A percentile compares a stretch with the other conserved stretches of the same genome.
Conservation (phyloP, 257 asterid genomes). For the Ophiorrhiza pumila region DNA sequence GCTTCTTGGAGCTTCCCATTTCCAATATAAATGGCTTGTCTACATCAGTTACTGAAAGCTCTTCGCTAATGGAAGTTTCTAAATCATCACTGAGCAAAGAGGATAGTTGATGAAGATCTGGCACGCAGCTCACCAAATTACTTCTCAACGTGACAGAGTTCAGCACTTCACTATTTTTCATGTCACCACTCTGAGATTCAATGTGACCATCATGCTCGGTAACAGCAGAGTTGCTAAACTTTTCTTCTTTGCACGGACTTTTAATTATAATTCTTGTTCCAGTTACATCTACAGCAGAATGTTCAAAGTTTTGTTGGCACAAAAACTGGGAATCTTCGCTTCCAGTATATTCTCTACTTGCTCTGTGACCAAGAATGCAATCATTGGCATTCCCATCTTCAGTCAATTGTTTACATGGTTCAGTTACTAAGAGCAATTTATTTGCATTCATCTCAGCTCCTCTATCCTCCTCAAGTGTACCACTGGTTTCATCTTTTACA, state of each 20-base stretch:
- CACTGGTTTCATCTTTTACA: slow-evolving; percentile 17
- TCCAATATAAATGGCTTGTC: slow-evolving; percentile 22
- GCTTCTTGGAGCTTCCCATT: slow-evolving; percentile 27
- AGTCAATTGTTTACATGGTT: slow-evolving; percentile 22
- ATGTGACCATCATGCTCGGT: slow-evolving; percentile 27
- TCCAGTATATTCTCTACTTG: slow-evolving; percentile 27
- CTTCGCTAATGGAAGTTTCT: slow-evolving; percentile 29
- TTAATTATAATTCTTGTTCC: slow-evolving; percentile 26
- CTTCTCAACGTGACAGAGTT: slow-evolving; percentile 20
- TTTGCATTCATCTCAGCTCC: slow-evolving; percentile 32
- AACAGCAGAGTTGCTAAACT: slow-evolving; percentile 15
- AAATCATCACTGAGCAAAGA: slow-evolving; percentile 24
- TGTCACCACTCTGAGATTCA: slow-evolving; percentile 24
- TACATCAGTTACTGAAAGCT: slow-evolving; percentile 25
- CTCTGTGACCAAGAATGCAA: slow-evolving; percentile 17
- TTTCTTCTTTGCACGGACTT: slow-evolving; percentile 28
- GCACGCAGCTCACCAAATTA: slow-evolving; percentile 23
- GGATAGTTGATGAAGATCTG: slow-evolving; percentile 31
- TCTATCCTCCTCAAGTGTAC: slow-evolving; percentile 21
- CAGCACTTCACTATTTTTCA: slow-evolving; percentile 24
- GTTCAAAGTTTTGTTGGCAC: slow-evolving; percentile 21
- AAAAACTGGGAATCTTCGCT: slow-evolving; percentile 28
- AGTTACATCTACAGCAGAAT: slow-evolving; percentile 19
- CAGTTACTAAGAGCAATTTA: slow-evolving; percentile 31
- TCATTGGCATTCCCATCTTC: slow-evolving; percentile 19